Evolutionary conservation across 2,329 filamentous ascomycete species (phyloP).

Genomic region (Sclerotinia subarctica): DNA sequence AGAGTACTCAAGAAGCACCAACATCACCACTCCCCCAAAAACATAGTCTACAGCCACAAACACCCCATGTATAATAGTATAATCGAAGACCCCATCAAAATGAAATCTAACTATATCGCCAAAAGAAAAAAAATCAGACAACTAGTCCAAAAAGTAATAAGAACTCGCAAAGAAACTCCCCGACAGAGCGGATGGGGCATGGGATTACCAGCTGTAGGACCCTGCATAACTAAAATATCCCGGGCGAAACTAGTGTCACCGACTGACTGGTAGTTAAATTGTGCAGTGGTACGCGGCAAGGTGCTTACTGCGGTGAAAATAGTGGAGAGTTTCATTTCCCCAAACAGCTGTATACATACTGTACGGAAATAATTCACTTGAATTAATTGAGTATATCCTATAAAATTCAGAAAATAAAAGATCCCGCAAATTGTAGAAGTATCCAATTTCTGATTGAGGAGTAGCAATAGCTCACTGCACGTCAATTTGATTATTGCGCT

Average conservation of each 20-base stretch:
- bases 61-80: constrained; percentile 43
- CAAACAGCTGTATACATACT: too few species aligned
- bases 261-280: constrained; percentile 15
- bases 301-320: background rate
- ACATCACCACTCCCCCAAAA: too few species aligned
- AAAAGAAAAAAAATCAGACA: constrained; percentile 44
- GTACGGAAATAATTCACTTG: background rate
- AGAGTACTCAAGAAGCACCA: too few species aligned
- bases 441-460: background rate
- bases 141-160: constrained; percentile 47
- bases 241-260: constrained; percentile 16
- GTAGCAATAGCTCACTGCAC: background rate
- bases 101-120: constrained; percentile 40
- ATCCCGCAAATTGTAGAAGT: background rate
- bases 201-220: constrained; percentile 39
- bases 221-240: constrained; percentile 22
- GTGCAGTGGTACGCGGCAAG: constrained; percentile 5
- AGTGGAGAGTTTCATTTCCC: background rate
- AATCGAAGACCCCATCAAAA: constrained; percentile 44
- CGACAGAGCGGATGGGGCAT: constrained; percentile 45
- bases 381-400: background rate
- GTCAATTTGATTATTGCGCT: background rate
- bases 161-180: constrained; percentile 40
- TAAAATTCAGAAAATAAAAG: background rate
- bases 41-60: constrained; percentile 45